Evolutionary conservation across 2,329 filamentous ascomycete species (phyloP).

Genomic region (Tolypocladium pustulatum): DNA sequence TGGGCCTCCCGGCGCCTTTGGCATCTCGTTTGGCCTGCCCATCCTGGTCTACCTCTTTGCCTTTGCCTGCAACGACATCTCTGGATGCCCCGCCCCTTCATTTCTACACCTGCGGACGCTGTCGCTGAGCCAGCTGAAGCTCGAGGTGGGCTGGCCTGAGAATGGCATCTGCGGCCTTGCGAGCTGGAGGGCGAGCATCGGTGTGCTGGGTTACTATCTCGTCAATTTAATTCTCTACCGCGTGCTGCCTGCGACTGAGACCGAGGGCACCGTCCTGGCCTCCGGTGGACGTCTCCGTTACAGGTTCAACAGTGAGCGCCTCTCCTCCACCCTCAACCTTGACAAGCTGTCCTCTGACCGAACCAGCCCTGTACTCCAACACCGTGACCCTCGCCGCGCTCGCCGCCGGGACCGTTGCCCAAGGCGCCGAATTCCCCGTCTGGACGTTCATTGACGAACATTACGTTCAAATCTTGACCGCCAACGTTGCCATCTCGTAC

Average conservation of each 20-base stretch:
- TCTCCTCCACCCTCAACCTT: neutral
- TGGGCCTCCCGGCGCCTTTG: constrained; percentile 57
- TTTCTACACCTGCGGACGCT: constrained; percentile 63
- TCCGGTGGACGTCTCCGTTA: constrained; percentile 71
- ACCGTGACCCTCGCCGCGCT: constrained; percentile 61
- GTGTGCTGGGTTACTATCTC: constrained; percentile 66
- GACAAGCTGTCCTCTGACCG: neutral
- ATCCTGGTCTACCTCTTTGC: constrained; percentile 67
- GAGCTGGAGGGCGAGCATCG: constrained; percentile 59
- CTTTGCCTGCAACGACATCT: constrained; percentile 86
- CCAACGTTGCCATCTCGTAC: constrained; percentile 70
- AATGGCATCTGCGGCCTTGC: constrained; percentile 60
- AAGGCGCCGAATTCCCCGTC: constrained; percentile 73
- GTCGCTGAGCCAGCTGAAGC: constrained; percentile 61
- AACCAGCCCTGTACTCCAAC: constrained; percentile 62
- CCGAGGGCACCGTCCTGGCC: constrained; percentile 58
- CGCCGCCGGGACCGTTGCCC: constrained; percentile 61
- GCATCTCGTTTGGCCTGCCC: constrained; percentile 72
- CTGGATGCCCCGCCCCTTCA: constrained; percentile 81
- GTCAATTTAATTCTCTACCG: constrained; percentile 66
- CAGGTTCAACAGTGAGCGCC: constrained; percentile 57
- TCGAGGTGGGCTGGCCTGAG: constrained; percentile 71
- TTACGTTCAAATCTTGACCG: constrained; percentile 74
- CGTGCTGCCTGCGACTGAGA: constrained; percentile 63
- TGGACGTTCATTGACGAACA: constrained; percentile 94